phyloP scores from a whole-genome alignment of 2,329 filamentous ascomycete species.

The Coniochaeta ligniaria region DNA sequence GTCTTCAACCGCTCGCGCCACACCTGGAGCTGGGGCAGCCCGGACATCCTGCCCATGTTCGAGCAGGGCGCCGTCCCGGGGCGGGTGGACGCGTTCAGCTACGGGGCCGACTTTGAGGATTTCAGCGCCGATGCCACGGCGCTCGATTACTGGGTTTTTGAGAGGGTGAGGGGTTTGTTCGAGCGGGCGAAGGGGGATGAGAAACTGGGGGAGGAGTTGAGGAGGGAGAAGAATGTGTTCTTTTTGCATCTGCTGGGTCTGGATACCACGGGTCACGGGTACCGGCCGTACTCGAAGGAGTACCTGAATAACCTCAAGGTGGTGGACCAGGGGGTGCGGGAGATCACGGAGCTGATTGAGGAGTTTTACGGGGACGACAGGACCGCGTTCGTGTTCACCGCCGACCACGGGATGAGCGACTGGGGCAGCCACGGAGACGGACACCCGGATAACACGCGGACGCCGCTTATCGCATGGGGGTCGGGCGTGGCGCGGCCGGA shows the following conservation, averaged over 20 bases:
- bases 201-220: conserved; percentile 64
- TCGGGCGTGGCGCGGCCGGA: conserved; percentile 78
- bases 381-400: conserved; percentile 94
- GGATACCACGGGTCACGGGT: conserved; percentile 82
- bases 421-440: conserved; percentile 99
- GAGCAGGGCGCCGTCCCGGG: conserved; percentile 84
- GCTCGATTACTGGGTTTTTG: conserved; percentile 93
- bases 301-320: conserved; percentile 93
- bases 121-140: conserved; percentile 75
- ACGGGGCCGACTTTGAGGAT: conserved; percentile 80
- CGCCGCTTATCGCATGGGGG: conserved; percentile 88
- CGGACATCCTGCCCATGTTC: conserved; percentile 97
- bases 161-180: conserved; percentile 84
- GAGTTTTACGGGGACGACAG: conserved; percentile 79
- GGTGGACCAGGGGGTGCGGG: conserved; percentile 82
- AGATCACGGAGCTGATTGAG: conserved; percentile 74
- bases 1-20: conserved; percentile 96
- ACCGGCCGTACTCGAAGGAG: conserved; percentile 88
- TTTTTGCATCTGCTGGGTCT: conserved; percentile 90
- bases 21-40: conserved; percentile 99
- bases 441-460: conserved; percentile 93
- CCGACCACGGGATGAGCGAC: conserved; percentile 98
- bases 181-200: conserved; percentile 69
- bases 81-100: conserved; percentile 78
- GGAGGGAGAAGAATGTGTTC: conserved; percentile 84